A percentile compares a stretch with the other conserved stretches of the same genome.
Evolutionary conservation across 495 filamentous ascomycete genomes (phyloP).

Genomic region (Tuber calosporum): DNA sequence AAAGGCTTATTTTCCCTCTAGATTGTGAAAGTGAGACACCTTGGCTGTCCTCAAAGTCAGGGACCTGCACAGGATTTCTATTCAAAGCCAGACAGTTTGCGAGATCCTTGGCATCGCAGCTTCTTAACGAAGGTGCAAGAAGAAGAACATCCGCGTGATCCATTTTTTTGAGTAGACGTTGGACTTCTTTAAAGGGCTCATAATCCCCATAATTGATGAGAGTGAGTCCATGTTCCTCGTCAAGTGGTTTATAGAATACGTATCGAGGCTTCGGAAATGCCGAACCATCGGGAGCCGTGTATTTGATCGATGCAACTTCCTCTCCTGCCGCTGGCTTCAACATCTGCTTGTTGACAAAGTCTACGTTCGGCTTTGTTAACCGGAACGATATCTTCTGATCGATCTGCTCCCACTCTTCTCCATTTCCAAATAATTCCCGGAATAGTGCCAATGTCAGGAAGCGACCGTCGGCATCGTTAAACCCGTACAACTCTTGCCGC

Average conservation of each 20-base stretch:
- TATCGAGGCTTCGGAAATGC: conserved; percentile 14
- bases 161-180: neutral
- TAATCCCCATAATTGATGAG: neutral
- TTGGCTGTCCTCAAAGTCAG: neutral
- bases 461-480: conserved; percentile 14
- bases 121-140: conserved; percentile 10
- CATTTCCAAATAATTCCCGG: conserved; percentile 11
- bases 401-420: neutral
- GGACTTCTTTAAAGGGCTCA: neutral
- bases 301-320: neutral
- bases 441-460: conserved; percentile 15
- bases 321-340: neutral
- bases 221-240: neutral
- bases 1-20: conserved; percentile 11
- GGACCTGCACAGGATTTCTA: conserved; percentile 4
- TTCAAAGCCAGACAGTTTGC: conserved; percentile 4
- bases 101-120: neutral
- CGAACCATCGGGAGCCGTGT: neutral
- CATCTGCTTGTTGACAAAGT: conserved; percentile 17
- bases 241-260: neutral
- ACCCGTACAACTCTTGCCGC: conserved; percentile 21
- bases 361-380: conserved; percentile 2
- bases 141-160: conserved; percentile 10
- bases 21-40: neutral
- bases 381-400: conserved; percentile 1